Conservation (phyloP, 2,329 filamentous ascomycete genomes). For the Fusarium luffae region DNA sequence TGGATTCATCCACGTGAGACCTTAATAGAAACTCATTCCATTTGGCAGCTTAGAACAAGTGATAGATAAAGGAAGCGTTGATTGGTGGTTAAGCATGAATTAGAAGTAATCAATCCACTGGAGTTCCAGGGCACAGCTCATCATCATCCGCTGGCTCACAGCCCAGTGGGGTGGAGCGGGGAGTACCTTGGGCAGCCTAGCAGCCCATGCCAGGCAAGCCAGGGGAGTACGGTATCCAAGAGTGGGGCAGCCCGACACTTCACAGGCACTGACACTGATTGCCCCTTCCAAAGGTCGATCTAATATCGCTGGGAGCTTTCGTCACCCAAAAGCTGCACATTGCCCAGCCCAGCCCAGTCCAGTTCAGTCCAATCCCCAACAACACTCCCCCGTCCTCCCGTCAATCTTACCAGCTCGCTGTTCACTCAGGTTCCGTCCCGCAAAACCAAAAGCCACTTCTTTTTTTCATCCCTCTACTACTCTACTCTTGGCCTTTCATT, state of each 20-base stretch:
- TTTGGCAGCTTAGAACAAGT: not conserved
- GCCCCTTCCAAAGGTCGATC: constrained; percentile 17
- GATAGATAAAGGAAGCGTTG: not conserved
- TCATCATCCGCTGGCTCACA: not conserved
- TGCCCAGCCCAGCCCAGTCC: constrained; percentile 40
- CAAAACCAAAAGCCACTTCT: constrained; percentile 44
- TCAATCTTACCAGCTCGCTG: constrained; percentile 32
- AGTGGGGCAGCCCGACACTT: constrained; percentile 1
- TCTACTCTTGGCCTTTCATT: constrained; percentile 35
- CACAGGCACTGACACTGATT: not conserved
- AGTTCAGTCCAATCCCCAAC: constrained; percentile 20
- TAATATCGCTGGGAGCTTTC: constrained; percentile 49
- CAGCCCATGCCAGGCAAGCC: no score
- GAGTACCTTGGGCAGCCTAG: not conserved
- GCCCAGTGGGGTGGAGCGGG: constrained; percentile 2
- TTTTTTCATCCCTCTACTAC: constrained; percentile 41
- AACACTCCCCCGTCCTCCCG: constrained; percentile 16
- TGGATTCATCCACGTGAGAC: not conserved
- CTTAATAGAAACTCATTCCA: constrained; percentile 11
- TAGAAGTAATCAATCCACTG: constrained; percentile 9
- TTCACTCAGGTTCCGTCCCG: constrained; percentile 37
- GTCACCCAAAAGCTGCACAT: constrained; percentile 48
- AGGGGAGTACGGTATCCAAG: not conserved
- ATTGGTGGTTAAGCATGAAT: constrained; percentile 26
- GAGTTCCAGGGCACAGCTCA: constrained; percentile 30